phyloP scores from a whole-genome alignment of 257 asterid genomes.

The Apocynum venetum region DNA sequence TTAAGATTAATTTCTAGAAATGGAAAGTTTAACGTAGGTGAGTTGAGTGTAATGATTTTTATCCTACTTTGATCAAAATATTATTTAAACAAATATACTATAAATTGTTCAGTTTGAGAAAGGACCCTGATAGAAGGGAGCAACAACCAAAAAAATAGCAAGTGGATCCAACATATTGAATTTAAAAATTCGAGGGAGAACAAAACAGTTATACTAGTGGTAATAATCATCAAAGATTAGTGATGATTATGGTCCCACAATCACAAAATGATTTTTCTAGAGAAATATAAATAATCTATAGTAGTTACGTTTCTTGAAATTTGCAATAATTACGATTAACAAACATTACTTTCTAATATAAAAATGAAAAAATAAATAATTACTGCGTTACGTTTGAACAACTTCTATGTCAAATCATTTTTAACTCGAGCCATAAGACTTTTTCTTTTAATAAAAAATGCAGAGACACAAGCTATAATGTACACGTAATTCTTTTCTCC shows the following conservation, averaged over 20 bases:
- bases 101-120: slow-evolving; percentile 8
- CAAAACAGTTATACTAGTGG: neutral
- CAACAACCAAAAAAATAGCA: slow-evolving; percentile 1
- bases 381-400: too few relatives aligned
- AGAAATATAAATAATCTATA: neutral
- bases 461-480: too few relatives aligned
- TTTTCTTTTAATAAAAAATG: too few relatives aligned
- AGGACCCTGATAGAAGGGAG: neutral
- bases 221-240: neutral
- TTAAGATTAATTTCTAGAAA: slow-evolving; percentile 19
- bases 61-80: neutral
- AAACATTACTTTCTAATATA: too few relatives aligned
- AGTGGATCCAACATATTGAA: slow-evolving; percentile 12
- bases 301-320: neutral
- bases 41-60: slow-evolving; percentile 7
- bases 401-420: too few relatives aligned
- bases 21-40: slow-evolving; percentile 18
- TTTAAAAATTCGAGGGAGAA: neutral
- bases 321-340: too few relatives aligned
- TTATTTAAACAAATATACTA: neutral
- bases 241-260: slow-evolving; percentile 11
- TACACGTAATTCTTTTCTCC: too few relatives aligned
- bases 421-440: too few relatives aligned
- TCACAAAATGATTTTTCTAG: neutral
- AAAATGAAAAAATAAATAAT: too few relatives aligned